Evolutionary conservation across 2,329 filamentous ascomycete species (phyloP).

Genomic region (Dothistroma pini): DNA sequence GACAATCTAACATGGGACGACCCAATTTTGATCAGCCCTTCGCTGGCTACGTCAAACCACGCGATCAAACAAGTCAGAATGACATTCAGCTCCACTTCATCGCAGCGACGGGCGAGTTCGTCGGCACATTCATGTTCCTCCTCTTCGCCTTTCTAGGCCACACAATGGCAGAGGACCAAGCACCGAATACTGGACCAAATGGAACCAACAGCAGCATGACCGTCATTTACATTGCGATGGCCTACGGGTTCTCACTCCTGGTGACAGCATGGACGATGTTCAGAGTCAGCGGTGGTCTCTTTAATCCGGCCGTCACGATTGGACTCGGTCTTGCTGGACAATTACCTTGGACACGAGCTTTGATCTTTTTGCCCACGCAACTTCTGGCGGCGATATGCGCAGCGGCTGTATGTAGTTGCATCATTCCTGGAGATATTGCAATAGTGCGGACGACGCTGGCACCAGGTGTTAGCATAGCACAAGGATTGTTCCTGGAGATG

Average conservation of each 20-base stretch:
- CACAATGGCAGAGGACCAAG: slow-evolving; percentile 11
- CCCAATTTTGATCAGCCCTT: slow-evolving; percentile 4
- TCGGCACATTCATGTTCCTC: slow-evolving; percentile 13
- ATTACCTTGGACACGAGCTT: slow-evolving; percentile 25
- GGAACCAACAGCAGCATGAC: slow-evolving; percentile 36
- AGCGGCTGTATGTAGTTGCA: slow-evolving; percentile 28
- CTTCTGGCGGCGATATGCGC: slow-evolving; percentile 32
- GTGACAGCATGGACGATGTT: slow-evolving; percentile 40
- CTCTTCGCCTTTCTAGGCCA: slow-evolving; percentile 11
- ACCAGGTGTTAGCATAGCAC: slow-evolving; percentile 26
- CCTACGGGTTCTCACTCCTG: slow-evolving; percentile 38
- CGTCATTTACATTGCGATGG: slow-evolving; percentile 33
- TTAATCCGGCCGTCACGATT: slow-evolving; percentile 33
- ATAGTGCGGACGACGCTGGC: slow-evolving; percentile 31
- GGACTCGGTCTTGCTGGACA: slow-evolving; percentile 29
- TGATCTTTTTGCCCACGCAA: slow-evolving; percentile 30
- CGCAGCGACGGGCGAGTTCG: slow-evolving; percentile 10
- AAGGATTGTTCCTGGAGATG: slow-evolving; percentile 36
- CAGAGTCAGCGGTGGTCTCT: slow-evolving; percentile 31
- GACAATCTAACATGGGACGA: neutral
- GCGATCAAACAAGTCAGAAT: slow-evolving; percentile 6
- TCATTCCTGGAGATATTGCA: slow-evolving; percentile 32
- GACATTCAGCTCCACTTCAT: slow-evolving; percentile 4
- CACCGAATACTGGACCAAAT: slow-evolving; percentile 38
- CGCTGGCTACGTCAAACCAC: slow-evolving; percentile 6